Conservation (phyloP, 202 grass and related monocot genomes). For the Dendrocalamus latiflorus region DNA sequence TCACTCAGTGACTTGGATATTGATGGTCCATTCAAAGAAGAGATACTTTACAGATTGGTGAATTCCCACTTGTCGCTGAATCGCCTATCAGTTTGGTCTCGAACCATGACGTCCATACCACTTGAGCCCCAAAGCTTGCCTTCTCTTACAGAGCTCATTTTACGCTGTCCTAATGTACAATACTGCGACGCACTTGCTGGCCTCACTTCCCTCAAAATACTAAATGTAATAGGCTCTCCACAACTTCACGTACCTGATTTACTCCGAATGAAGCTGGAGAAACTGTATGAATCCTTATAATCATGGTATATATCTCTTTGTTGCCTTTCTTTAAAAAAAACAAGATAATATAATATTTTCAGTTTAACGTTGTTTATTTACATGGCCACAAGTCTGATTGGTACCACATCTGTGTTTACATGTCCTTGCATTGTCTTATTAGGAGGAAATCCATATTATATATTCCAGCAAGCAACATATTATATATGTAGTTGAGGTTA, state of each 20-base stretch:
- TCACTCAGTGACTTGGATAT: no score
- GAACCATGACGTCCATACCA: background rate
- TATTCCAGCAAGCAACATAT: no score
- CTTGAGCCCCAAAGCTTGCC: background rate
- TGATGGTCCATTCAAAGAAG: no score
- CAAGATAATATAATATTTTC: background rate
- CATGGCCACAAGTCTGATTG: no score
- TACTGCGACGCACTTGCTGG: background rate
- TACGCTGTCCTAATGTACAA: background rate
- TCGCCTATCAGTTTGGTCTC: background rate
- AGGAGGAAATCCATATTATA: no score
- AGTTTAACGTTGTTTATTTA: no score
- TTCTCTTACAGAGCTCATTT: background rate
- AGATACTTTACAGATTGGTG: no score
- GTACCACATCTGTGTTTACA: no score
- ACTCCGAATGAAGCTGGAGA: background rate
- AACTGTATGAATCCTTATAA: background rate
- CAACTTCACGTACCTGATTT: background rate
- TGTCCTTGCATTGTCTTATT: no score
- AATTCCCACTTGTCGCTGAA: no score
- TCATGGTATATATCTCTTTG: background rate
- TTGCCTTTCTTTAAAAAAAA: background rate
- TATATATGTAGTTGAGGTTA: no score
- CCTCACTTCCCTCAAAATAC: background rate
- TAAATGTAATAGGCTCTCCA: background rate